Percentiles rank a stretch among this genome's conserved stretches.
phyloP scores from a whole-genome alignment of 371 early-diverging fungal genomes.

The Phascolomyces articulosus region DNA sequence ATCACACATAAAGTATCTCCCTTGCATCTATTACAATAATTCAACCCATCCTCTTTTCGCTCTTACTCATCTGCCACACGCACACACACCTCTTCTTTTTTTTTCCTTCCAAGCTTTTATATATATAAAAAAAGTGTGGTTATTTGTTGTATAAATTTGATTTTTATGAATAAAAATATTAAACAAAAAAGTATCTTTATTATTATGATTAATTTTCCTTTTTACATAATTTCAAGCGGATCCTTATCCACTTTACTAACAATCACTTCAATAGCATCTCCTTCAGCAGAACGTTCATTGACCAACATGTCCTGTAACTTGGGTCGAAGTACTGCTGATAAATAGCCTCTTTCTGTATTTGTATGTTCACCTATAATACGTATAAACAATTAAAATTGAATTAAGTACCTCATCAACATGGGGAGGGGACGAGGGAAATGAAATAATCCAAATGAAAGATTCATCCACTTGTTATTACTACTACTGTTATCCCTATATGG shows the following conservation, averaged over 20 bases:
- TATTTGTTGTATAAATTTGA: not conserved
- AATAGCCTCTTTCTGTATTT: slow-evolving; percentile 94
- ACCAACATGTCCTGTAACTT: slow-evolving; percentile 61
- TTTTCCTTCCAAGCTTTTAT: not conserved
- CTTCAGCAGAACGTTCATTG: slow-evolving; percentile 43
- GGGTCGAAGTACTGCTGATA: slow-evolving; percentile 70
- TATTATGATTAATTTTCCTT: slow-evolving; percentile 2
- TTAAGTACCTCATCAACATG: not conserved
- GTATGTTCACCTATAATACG: slow-evolving; percentile 77
- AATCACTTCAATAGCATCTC: slow-evolving; percentile 59
- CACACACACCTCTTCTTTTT: not conserved
- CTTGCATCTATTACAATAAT: too few species aligned
- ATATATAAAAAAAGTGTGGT: too few species aligned
- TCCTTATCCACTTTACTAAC: slow-evolving; percentile 75
- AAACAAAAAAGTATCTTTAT: slow-evolving; percentile 8
- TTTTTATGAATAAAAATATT: not conserved
- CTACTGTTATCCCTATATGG: too few species aligned
- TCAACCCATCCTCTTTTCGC: too few species aligned
- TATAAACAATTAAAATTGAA: not conserved
- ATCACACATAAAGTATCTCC: too few species aligned
- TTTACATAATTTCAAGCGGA: slow-evolving; percentile 69
- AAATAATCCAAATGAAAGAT: too few species aligned
- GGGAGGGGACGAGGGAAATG: too few species aligned
- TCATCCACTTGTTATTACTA: too few species aligned
- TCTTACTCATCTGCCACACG: too few species aligned